Evolutionary conservation across 2,329 filamentous ascomycete species (phyloP).

Genomic region (Botrytis galanthina): DNA sequence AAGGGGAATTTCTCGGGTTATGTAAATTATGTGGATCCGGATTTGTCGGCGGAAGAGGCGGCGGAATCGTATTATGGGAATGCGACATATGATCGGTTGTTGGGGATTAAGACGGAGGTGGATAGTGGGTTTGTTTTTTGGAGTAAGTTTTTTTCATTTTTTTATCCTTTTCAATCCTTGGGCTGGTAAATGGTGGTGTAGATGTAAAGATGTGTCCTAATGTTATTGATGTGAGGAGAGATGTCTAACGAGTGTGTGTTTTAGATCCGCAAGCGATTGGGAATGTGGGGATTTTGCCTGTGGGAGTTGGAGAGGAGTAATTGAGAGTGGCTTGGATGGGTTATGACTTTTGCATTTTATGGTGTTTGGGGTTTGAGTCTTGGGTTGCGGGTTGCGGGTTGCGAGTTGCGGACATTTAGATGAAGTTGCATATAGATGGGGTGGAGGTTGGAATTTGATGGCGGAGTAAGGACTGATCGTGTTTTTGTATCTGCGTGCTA

Average conservation of each 20-base stretch:
- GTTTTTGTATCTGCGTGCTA: background rate
- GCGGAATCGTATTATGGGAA: constrained; percentile 31
- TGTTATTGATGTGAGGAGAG: background rate
- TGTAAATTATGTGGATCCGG: constrained; percentile 33
- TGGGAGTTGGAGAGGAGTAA: background rate
- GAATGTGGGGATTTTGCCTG: constrained; percentile 15
- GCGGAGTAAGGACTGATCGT: background rate
- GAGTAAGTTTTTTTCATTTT: constrained; percentile 17
- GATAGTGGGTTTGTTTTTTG: constrained; percentile 31
- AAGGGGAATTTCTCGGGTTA: constrained; percentile 33
- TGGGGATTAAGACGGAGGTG: constrained; percentile 27
- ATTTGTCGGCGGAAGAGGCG: constrained; percentile 22
- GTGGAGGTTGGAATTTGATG: background rate
- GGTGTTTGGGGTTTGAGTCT: background rate
- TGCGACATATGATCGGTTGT: constrained; percentile 26
- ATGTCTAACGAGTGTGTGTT: background rate
- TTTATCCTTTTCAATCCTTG: background rate
- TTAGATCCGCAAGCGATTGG: constrained; percentile 23
- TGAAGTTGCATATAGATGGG: background rate
- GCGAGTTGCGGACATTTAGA: background rate
- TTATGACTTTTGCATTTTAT: background rate
- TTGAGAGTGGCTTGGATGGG: background rate
- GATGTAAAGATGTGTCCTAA: background rate
- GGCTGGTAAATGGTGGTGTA: background rate
- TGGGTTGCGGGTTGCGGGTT: background rate